Evolutionary conservation across 2,329 filamentous ascomycete genomes (phyloP), one percentile per base, ranked within the genome.

Genomic region (Apiospora aurea): DNA sequence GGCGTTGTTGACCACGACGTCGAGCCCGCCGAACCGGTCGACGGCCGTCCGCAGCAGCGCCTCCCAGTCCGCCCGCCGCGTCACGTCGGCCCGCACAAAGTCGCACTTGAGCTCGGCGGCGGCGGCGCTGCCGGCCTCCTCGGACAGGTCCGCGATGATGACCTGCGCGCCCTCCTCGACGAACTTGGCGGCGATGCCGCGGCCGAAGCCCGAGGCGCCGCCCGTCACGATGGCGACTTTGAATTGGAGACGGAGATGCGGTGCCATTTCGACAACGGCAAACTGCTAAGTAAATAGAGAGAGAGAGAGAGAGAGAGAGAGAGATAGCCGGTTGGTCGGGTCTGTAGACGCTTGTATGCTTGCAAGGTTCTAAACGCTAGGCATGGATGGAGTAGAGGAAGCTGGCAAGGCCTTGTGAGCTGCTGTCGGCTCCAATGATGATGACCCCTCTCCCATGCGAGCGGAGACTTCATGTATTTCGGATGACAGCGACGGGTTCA

Each of bases 191-290:
- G 87, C 87, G 70, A 92, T 92, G 46, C 87, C 89, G 71, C 87
- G 88, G 71, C 90, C 90, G 75, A 93, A 93, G 2, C 91, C 91
- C 14, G 87, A 89, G 2, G 88, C 90, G 10, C 84, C 90, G 67
- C 90, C 89, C 73, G 82, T 85, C 73, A 85, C 79, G 73, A 86
- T 82, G 76, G 82, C 83, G 4, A 83, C 80, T 71, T 85, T 85
- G 68, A 81, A 81, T 70, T 82, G 73, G 10, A 86, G 80, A 71
- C 84, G 81, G 5, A 74, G 74, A 49, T 73, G 70, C 44, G 75
- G 72, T 47, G 72, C 49, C 76, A 76, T 76, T 71, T 34, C 61
- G 69, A 38, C 34, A 5, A 38, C 34, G 4, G 34, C 5, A 5
- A 38, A 38, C 7, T 38, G 34, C 3, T 38, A 38, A 8, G 5